These are phyloP conservation scores for Aspergillus sp. DNA, from an alignment of 2,329 filamentous ascomycete species.

Conservation along the genomic window DNA sequence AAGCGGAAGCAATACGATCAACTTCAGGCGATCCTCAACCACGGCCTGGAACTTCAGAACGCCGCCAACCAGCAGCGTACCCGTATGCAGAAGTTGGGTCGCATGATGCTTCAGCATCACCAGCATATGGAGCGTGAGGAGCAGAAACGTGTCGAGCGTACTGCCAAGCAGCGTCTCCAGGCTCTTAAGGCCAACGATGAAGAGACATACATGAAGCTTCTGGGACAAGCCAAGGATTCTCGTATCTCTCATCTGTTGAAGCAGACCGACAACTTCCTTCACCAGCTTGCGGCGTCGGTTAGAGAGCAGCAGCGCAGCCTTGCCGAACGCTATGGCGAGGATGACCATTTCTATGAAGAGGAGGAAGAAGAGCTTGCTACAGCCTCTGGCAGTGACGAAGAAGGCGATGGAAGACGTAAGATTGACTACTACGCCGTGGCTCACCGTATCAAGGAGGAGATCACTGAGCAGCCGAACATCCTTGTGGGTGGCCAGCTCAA, in stretches of 20 bases:
- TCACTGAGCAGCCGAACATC: conserved; percentile 77
- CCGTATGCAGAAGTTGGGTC: conserved; percentile 82
- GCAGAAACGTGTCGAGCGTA: conserved; percentile 96
- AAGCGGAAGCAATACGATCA: conserved; percentile 97
- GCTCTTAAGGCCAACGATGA: conserved; percentile 98
- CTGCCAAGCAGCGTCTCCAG: conserved; percentile 98
- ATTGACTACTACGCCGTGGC: conserved; percentile 99
- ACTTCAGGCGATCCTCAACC: conserved; percentile 79
- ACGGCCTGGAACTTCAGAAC: conserved; percentile 74
- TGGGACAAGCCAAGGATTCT: conserved; percentile 98
- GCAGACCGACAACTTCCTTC: conserved; percentile 96
- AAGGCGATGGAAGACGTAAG: conserved; percentile 66
- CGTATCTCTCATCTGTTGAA: conserved; percentile 96
- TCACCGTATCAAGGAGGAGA: conserved; percentile 91
- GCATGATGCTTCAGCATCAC: conserved; percentile 85
- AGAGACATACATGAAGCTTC: conserved; percentile 95
- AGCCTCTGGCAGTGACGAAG: conserved; percentile 63
- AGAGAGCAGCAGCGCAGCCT: conserved; percentile 88
- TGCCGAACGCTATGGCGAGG: conserved; percentile 73
- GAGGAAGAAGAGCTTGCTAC: conserved; percentile 68
- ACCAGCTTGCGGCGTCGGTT: conserved; percentile 91
- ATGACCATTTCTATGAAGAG: conserved; percentile 56
- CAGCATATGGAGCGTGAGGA: conserved; percentile 98
- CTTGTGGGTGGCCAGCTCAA: conserved; percentile 91
- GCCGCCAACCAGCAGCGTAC: conserved; percentile 65